These are phyloP conservation scores for Syzygium aqueum DNA, from an alignment of 345 rosid genomes.

Conservation along the genomic window DNA sequence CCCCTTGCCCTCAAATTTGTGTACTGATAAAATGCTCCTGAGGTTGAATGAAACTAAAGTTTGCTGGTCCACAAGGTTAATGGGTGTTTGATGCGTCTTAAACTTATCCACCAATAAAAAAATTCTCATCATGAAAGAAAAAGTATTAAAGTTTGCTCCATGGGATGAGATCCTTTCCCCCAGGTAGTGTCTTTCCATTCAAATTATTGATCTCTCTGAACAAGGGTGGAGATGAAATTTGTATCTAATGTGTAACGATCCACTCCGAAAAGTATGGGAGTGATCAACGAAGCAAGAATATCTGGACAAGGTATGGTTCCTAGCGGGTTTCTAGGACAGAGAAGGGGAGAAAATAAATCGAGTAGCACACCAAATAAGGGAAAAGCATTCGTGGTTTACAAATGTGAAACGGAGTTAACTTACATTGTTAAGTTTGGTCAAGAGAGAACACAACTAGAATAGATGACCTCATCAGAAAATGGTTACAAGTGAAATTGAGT, in stretches of 20 bases:
- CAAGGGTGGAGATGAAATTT: neutral
- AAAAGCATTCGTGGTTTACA: neutral
- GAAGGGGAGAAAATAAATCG: neutral
- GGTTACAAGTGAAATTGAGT: neutral
- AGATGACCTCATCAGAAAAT: neutral
- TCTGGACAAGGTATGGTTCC: neutral
- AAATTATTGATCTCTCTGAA: neutral
- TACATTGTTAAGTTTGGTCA: neutral
- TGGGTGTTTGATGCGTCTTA: neutral
- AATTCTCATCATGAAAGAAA: neutral
- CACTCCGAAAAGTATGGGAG: neutral
- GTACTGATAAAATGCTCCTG: neutral
- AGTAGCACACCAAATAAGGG: neutral
- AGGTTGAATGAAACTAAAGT: neutral
- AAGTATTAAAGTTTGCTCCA: neutral
- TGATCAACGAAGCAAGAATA: neutral
- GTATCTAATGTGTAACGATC: neutral
- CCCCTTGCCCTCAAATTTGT: neutral
- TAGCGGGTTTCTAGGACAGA: neutral
- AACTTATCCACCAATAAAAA: neutral
- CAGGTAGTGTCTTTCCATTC: neutral
- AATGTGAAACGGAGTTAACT: neutral
- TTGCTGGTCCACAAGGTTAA: neutral
- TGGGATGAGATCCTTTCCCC: neutral
- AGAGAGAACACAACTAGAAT: neutral